These are phyloP conservation scores for Ascochyta lentis DNA, from an alignment of 2,329 filamentous ascomycete species.

Conservation along the genomic window DNA sequence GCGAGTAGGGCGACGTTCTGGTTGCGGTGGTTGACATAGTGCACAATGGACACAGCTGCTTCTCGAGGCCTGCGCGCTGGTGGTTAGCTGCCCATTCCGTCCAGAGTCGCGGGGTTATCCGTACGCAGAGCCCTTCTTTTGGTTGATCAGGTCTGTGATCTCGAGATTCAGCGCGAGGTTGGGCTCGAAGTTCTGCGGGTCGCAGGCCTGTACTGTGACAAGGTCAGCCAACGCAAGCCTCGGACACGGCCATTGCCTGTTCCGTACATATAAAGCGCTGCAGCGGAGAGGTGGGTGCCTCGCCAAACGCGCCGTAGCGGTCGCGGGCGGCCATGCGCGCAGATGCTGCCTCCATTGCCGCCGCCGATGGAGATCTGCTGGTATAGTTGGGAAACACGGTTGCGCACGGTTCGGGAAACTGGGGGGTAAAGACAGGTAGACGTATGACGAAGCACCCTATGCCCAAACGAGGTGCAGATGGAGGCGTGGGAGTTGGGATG, in stretches of 20 bases:
- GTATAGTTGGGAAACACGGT: constrained; percentile 21
- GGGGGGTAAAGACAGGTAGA: constrained; percentile 14
- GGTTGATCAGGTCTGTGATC: constrained; percentile 94
- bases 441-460: constrained; percentile 20
- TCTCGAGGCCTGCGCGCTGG: constrained; percentile 72
- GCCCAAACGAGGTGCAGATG: constrained; percentile 16
- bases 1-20: constrained; percentile 92
- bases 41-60: constrained; percentile 90
- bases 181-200: constrained; percentile 96
- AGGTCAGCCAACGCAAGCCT: constrained; percentile 18
- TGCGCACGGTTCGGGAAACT: constrained; percentile 15
- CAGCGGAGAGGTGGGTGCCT: constrained; percentile 81
- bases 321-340: constrained; percentile 94
- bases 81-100: constrained; percentile 23
- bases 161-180: constrained; percentile 96
- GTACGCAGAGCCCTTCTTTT: constrained; percentile 90
- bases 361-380: constrained; percentile 25
- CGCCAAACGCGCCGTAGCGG: constrained; percentile 84
- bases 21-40: constrained; percentile 95
- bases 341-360: constrained; percentile 84
- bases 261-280: constrained; percentile 84
- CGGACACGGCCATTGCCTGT: background rate
- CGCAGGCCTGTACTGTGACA: constrained; percentile 80
- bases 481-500: constrained; percentile 14
- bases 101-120: constrained; percentile 27